Conservation (phyloP, 768 basidiomycete genomes). For the Mycena epipterygia region DNA sequence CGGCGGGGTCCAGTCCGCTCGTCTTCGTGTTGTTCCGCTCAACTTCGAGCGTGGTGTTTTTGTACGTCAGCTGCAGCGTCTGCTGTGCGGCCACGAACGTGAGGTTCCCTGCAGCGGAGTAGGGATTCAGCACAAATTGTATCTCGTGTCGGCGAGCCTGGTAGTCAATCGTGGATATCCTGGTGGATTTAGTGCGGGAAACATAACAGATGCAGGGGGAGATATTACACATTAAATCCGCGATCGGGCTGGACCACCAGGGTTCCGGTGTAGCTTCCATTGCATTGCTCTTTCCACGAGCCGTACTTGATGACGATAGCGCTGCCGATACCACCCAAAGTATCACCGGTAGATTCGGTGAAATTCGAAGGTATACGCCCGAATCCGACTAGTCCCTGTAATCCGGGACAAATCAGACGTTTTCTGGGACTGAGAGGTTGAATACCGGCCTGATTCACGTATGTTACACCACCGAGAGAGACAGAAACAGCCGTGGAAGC, state of each 20-base stretch:
- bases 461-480: conserved; percentile 27
- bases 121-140: conserved; percentile 70
- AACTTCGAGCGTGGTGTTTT: conserved; percentile 61
- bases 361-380: conserved; percentile 73
- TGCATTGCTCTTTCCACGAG: conserved; percentile 51
- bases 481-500: conserved; percentile 18
- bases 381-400: conserved; percentile 67
- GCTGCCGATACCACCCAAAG: conserved; percentile 74
- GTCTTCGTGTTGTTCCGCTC: conserved; percentile 63
- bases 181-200: conserved; percentile 35
- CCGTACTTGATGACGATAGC: conserved; percentile 69
- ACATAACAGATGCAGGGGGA: no score
- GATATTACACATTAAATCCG: conserved; percentile 73
- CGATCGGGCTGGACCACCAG: conserved; percentile 70
- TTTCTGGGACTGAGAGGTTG: neutral
- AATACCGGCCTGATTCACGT: conserved; percentile 25
- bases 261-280: conserved; percentile 63
- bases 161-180: conserved; percentile 69
- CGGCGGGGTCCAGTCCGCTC: conserved; percentile 67
- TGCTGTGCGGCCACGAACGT: conserved; percentile 63
- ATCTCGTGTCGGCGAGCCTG: conserved; percentile 75
- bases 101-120: conserved; percentile 60
- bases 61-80: conserved; percentile 66
- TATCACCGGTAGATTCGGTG: conserved; percentile 69
- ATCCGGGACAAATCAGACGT: neutral